These are phyloP conservation scores for Fusarium coicis DNA, from an alignment of 2,329 filamentous ascomycete genomes.

Conservation along the genomic window DNA sequence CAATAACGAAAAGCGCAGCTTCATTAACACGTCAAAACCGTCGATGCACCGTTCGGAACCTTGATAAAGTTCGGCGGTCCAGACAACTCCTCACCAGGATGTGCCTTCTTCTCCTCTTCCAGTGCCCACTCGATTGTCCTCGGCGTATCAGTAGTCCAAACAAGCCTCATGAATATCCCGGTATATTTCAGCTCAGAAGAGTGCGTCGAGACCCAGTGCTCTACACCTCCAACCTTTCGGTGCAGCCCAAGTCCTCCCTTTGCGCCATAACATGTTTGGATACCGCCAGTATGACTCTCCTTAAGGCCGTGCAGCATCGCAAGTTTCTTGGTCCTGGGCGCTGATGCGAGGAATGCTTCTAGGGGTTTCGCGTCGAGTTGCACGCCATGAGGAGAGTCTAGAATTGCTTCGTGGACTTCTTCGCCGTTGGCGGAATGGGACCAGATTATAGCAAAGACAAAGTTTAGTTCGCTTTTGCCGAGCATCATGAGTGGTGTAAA, in stretches of 20 bases:
- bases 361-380: conserved; percentile 26
- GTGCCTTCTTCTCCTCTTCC: conserved; percentile 22
- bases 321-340: conserved; percentile 36
- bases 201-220: conserved; percentile 38
- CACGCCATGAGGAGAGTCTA: conserved; percentile 37
- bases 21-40: conserved; percentile 11
- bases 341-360: conserved; percentile 31
- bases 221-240: conserved; percentile 31
- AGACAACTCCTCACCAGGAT: background rate
- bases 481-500: conserved; percentile 32
- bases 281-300: conserved; percentile 23
- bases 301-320: conserved; percentile 42
- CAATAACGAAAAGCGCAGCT: background rate
- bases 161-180: conserved; percentile 29
- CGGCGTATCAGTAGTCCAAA: conserved; percentile 17
- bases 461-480: conserved; percentile 32
- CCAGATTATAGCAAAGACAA: conserved; percentile 36
- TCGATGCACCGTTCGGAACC: conserved; percentile 29
- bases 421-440: conserved; percentile 14
- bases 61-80: conserved; percentile 10
- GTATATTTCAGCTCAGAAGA: conserved; percentile 20
- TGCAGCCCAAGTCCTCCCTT: conserved; percentile 34
- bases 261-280: conserved; percentile 20
- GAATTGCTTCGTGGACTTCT: conserved; percentile 35
- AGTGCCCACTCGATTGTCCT: conserved; percentile 37